These are phyloP conservation scores for Sambucus nigra DNA, from an alignment of 129 eudicot species.

Conservation along the genomic window DNA sequence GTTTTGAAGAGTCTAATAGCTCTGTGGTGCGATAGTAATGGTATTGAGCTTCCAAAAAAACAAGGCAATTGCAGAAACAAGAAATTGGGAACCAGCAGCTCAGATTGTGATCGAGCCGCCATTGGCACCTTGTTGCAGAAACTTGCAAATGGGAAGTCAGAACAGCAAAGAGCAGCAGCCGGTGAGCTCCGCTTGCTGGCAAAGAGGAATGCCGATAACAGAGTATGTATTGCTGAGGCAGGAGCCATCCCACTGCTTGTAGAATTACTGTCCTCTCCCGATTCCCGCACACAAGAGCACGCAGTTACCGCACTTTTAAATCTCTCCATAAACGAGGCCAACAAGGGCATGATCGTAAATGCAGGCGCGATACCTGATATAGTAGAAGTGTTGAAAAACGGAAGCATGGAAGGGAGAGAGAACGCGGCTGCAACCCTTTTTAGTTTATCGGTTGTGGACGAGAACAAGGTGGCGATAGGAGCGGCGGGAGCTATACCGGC, in stretches of 20 bases:
- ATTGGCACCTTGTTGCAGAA: slow-evolving; percentile 48
- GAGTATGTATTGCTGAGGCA: slow-evolving; percentile 79
- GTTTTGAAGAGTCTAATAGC: slow-evolving; percentile 78
- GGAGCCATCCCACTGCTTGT: slow-evolving; percentile 81
- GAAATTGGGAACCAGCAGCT: slow-evolving; percentile 39
- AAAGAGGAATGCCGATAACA: slow-evolving; percentile 78
- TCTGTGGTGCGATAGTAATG: slow-evolving; percentile 78
- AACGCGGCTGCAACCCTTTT: slow-evolving; percentile 93
- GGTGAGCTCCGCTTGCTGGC: slow-evolving; percentile 88
- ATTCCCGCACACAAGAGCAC: slow-evolving; percentile 71
- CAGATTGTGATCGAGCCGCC: slow-evolving; percentile 61
- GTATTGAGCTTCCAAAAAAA: slow-evolving; percentile 63
- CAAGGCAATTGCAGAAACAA: slow-evolving; percentile 32
- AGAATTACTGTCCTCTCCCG: slow-evolving; percentile 64
- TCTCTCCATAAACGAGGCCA: slow-evolving; percentile 73
- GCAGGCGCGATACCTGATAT: slow-evolving; percentile 84
- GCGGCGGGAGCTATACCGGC: slow-evolving; percentile 87
- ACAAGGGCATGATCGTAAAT: slow-evolving; percentile 65
- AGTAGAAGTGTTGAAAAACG: slow-evolving; percentile 66
- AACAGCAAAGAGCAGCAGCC: slow-evolving; percentile 84
- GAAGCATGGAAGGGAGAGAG: slow-evolving; percentile 80
- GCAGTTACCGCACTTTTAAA: slow-evolving; percentile 87
- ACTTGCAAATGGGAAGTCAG: slow-evolving; percentile 60
- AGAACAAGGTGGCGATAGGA: slow-evolving; percentile 85
- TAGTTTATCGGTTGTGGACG: slow-evolving; percentile 79